Conservation (phyloP, 1,139 yeast species). For the Protomyces inouyei region DNA sequence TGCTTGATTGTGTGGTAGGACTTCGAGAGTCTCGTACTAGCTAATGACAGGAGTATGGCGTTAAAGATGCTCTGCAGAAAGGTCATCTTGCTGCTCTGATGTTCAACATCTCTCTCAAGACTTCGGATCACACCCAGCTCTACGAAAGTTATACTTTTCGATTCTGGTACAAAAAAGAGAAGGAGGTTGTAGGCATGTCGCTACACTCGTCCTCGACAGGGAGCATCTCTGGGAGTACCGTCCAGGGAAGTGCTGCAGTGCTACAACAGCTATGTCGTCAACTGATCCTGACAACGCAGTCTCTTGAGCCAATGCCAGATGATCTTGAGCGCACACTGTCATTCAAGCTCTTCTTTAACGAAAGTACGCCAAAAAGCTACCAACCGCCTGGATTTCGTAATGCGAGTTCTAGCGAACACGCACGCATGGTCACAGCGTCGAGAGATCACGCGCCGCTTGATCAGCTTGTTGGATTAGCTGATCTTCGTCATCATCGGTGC, state of each 20-base stretch:
- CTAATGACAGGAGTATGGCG: constrained; percentile 42
- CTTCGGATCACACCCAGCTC: constrained; percentile 42
- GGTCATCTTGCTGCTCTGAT: constrained; percentile 47
- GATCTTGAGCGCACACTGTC: constrained; percentile 43
- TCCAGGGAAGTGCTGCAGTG: constrained; percentile 41
- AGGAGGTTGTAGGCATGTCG: background rate
- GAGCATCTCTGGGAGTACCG: background rate
- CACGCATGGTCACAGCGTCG: constrained; percentile 19
- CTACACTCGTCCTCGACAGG: constrained; percentile 26
- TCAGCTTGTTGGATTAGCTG: constrained; percentile 30
- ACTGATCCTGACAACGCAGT: constrained; percentile 51
- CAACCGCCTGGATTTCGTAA: constrained; percentile 51
- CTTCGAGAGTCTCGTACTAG: background rate
- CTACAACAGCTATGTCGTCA: constrained; percentile 48
- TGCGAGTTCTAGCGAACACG: constrained; percentile 40
- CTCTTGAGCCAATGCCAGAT: constrained; percentile 48
- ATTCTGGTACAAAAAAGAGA: constrained; percentile 40
- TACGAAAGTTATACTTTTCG: constrained; percentile 51
- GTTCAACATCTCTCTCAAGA: constrained; percentile 46
- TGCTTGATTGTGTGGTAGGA: constrained; percentile 49
- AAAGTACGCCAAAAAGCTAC: constrained; percentile 46
- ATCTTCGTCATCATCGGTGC: constrained; percentile 33
- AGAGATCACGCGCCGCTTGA: constrained; percentile 16
- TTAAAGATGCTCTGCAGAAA: constrained; percentile 45
- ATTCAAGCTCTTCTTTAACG: constrained; percentile 49